Evolutionary conservation across 352 stramenopile species (phyloP).

Genomic region (Phytophthora nicotianae): DNA sequence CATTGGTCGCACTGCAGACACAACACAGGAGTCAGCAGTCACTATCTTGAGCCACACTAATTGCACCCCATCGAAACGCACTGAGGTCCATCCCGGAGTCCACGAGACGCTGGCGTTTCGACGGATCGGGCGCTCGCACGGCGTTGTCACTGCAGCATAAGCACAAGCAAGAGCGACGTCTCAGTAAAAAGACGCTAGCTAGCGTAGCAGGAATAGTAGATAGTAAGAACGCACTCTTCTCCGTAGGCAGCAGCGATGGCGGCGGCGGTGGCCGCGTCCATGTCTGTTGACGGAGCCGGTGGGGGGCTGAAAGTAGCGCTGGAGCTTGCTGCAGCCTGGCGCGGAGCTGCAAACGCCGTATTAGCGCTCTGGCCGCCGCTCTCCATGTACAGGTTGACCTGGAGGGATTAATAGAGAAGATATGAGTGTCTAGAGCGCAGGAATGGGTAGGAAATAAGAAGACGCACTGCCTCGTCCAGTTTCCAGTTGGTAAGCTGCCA

Average conservation of each 20-base stretch:
- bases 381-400: conserved; percentile 89
- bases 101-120: conserved; percentile 83
- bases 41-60: not conserved
- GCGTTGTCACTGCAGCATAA: conserved; percentile 39
- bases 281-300: conserved; percentile 13
- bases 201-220: too few relatives aligned
- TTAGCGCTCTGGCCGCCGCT: conserved; percentile 48
- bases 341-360: conserved; percentile 19
- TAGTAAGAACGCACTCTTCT: conserved; percentile 38
- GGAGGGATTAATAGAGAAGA: not conserved
- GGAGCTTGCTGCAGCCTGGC: not conserved
- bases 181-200: not conserved
- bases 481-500: conserved; percentile 76
- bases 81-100: conserved; percentile 52
- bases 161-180: not conserved
- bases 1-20: conserved; percentile 43
- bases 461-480: conserved; percentile 67
- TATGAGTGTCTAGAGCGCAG: not conserved
- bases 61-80: conserved; percentile 23
- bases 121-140: conserved; percentile 79
- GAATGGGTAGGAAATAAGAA: not conserved
- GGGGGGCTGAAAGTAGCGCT: conserved; percentile 8
- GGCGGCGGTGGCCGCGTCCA: conserved; percentile 41
- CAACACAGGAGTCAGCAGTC: conserved; percentile 5
- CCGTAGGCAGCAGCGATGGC: conserved; percentile 37